Evolutionary conservation across 805 yeast species (phyloP), one percentile per base, ranked within the genome.

Genomic region (Cyberlindnera mycetangii): DNA sequence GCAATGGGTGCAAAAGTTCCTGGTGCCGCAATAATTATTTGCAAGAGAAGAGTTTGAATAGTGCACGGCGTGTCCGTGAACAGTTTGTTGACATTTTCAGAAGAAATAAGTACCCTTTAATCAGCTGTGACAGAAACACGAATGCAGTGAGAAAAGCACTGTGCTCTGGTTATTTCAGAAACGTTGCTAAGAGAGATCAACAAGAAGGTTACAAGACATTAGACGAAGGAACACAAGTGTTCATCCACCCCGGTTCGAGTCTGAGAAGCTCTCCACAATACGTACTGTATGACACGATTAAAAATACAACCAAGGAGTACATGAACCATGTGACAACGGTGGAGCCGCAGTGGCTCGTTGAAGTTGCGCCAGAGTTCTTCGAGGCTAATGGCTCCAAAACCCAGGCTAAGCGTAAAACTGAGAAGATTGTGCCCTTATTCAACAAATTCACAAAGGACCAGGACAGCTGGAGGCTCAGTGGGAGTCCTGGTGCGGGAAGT

Each of bases 301-400:
- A 89, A 24, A 71, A 89, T 52, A 92, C 99, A 0, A 77, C 85
- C 14, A 81, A 82, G 58, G 98, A 92, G 70, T 93, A 86, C 59
- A 89, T 92, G 96, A 85, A 93, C 44, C 89, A 89, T 54, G 82
- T 85, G 22, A 85, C 90, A 15, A 75, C 76, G n/a, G 79, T 93
- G 28, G 89, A 89, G 41, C 86, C 96, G 0, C 73, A 72, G 50
- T 87, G 96, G 96, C 68, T 92, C 25, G 66, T 79, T 37, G 77
- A 83, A 62, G 50, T 59, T 37, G 89, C 90, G 7, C 88, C 90
- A 4, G 79, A 77, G 35, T 89, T 83, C 63, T 92, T 84, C 72
- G 78, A 78, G 58, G 74, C 72, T 15, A 75, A 62, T 68, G 41
- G 69, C 65, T 50, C 52, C 70, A 47, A 74, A 79, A 55, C 74